Base-by-base conservation (phyloP, 1,139 yeast genomes). In the Pichia sp. region DNA sequence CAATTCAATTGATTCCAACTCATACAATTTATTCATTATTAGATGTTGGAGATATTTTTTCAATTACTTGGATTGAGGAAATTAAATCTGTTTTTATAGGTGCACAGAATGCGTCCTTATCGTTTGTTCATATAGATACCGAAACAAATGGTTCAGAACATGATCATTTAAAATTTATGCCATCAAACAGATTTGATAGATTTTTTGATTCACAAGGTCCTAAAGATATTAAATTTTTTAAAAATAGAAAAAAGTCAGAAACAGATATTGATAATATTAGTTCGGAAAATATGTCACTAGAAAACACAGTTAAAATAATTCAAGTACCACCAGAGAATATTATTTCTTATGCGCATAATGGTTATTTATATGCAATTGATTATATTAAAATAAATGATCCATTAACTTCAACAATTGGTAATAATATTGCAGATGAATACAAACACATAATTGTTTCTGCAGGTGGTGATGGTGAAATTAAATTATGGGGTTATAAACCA, bases 41-140 rank as follows among this genome's bases (percentile, higher is more conserved):
- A 41, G 98, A 92, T 66, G 85, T 92, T 46, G 98, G 98, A 40
- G 98, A 92, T 64, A 84, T 92, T 26, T 90, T 92, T 63, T 84
- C 96, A 5, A 69, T 92, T 34, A 77, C 81, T 5, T 88, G 94
- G 81, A 75, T 83, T 33, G 79, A 79, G 27, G 58, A 68, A 1
- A 64, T 77, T 11, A 75, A 80, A 44, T 78, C 88, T 0, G 69
- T 92, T 9, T 87, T 83, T 56, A 78, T 88, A 57, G 98, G 98
- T 1, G 83, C 96, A 9, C 97, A 92, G 64, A 90, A 90, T 63
- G 96, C 97, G 1, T 78, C 92, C 1, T 76, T 92, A 28, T 76
- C 87, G 39, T 90, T 87, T 83, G 79, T 87, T 54, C 68, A 66
- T 36, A 62, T 78, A 29, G 70, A 72, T 28, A 45, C 60, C 62